Percentiles rank a stretch among this genome's conserved stretches.
Conservation (phyloP, 148 eudicot genomes). For the Camellia japonica region DNA sequence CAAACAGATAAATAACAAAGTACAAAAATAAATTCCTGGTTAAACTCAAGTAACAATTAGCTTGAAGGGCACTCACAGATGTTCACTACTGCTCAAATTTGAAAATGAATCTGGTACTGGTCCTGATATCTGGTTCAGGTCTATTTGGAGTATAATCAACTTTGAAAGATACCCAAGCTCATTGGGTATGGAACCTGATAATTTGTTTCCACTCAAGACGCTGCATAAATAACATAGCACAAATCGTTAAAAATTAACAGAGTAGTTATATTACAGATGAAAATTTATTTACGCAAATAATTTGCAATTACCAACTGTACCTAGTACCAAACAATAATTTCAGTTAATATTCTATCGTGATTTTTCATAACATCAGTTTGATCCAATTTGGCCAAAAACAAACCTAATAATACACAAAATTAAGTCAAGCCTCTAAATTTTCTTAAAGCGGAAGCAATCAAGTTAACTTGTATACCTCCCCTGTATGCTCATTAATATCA, state of each 20-base stretch:
- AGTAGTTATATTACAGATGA: not conserved
- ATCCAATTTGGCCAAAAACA: not conserved
- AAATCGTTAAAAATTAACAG: not conserved
- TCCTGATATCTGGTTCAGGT: conserved; percentile 74
- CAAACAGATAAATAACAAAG: not conserved
- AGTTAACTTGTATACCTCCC: too few relatives aligned
- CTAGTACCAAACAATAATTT: not conserved
- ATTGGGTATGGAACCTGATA: conserved; percentile 69
- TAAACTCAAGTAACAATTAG: not conserved
- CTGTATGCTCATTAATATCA: too few relatives aligned
- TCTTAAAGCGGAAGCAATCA: not conserved
- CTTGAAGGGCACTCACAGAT: conserved; percentile 56
- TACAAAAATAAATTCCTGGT: not conserved
- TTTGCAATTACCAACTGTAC: not conserved
- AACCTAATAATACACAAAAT: not conserved
- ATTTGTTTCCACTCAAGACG: conserved; percentile 79
- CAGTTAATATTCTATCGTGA: not conserved
- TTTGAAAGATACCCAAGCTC: conserved; percentile 70
- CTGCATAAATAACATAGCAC: conserved; percentile 32
- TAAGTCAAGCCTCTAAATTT: not conserved
- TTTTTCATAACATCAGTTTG: not conserved
- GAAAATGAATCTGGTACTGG: conserved; percentile 65
- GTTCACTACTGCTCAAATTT: conserved; percentile 52
- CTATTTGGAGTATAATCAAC: conserved; percentile 68
- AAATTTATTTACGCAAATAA: not conserved